Conservation (phyloP, 208 protist genomes). For the Trypanosoma lewisi region DNA sequence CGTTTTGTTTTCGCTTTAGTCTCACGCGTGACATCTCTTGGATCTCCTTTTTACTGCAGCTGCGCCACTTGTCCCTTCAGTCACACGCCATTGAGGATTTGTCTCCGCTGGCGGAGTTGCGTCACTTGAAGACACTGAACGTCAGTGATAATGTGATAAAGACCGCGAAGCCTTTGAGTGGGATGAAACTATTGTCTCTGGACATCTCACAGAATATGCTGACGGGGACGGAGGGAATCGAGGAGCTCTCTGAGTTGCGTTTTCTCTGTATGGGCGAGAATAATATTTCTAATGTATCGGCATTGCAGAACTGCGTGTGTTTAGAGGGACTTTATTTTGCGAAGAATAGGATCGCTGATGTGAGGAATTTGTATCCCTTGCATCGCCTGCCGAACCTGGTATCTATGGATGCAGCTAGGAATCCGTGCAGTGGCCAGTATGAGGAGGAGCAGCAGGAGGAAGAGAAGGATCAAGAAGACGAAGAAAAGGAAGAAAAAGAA, state of each 20-base stretch:
- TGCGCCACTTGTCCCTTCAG: slow-evolving; percentile 36
- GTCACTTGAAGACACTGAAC: slow-evolving; percentile 57
- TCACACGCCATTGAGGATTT: slow-evolving; percentile 58
- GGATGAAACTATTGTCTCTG: slow-evolving; percentile 44
- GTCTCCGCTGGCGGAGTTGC: slow-evolving; percentile 44
- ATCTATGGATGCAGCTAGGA: slow-evolving; percentile 89
- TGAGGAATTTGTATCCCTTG: slow-evolving; percentile 79
- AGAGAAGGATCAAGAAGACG: too few species aligned
- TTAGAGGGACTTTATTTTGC: slow-evolving; percentile 87
- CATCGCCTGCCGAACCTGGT: slow-evolving; percentile 74
- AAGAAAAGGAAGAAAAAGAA: too few species aligned
- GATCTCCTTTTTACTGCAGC: slow-evolving; percentile 38
- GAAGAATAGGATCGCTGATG: slow-evolving; percentile 72
- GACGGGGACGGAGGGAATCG: slow-evolving; percentile 36
- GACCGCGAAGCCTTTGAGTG: slow-evolving; percentile 37
- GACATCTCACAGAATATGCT: slow-evolving; percentile 81
- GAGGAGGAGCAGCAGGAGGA: slow-evolving; percentile 27
- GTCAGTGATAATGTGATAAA: slow-evolving; percentile 68
- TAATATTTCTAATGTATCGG: slow-evolving; percentile 43
- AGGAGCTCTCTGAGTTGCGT: slow-evolving; percentile 35
- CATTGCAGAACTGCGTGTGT: slow-evolving; percentile 34
- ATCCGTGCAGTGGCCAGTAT: slow-evolving; percentile 45
- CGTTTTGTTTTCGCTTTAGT: slow-evolving; percentile 27
- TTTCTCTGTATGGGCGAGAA: slow-evolving; percentile 90
- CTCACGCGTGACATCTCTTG: slow-evolving; percentile 21